Evolutionary conservation across 139 green algal species (phyloP), one percentile per base, ranked within the genome.

Genomic region (Mychonastes homosphaera): DNA sequence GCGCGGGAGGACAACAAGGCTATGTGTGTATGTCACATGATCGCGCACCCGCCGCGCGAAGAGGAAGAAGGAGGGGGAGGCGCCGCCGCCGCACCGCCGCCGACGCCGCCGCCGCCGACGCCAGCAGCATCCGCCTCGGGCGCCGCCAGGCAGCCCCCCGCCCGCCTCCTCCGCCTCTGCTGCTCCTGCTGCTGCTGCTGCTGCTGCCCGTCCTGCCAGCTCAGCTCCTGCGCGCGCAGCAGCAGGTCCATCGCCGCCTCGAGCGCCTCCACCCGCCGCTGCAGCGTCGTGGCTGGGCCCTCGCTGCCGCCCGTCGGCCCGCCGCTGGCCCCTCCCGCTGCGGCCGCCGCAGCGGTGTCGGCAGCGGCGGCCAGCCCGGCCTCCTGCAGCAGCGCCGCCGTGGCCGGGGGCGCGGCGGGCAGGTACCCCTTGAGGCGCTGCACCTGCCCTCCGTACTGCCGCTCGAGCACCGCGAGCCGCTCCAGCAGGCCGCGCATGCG

Each of bases 191-290:
- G 41, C 30, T 29, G n/a, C n/a, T 39, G 45, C 21, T 24, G 46
- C 39, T 53, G 39, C 50, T 67, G 30, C 33, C 54, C 61, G 16
- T 56, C 39, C 51, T 67, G 61, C 62, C 62, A 69, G 15, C 29
- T 24, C 45, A 65, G 53, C 68, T 79, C 67, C 71, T 88, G 76
- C 18, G 76, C 74, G 23, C 26, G 38, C 53, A 86, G 50, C 57
- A 86, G 56, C 29, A 71, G 30, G 23, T 76, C 67, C 67, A 88
- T 58, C 9, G 67, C 74, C 19, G 84, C 76, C 44, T 88, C 81
- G 35, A 86, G 51, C 40, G 74, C 49, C 51, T 88, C 81, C 36
- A 91, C 63, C 2, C 84, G 73, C 35, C 70, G 40, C 56, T 89
- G 55, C 65, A 91, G 55, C 9, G n/a, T n/a, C n/a, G n/a, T n/a